These are phyloP conservation scores for Crucihimalaya himalaica DNA, from an alignment of 345 rosid genomes.

Conservation along the genomic window DNA sequence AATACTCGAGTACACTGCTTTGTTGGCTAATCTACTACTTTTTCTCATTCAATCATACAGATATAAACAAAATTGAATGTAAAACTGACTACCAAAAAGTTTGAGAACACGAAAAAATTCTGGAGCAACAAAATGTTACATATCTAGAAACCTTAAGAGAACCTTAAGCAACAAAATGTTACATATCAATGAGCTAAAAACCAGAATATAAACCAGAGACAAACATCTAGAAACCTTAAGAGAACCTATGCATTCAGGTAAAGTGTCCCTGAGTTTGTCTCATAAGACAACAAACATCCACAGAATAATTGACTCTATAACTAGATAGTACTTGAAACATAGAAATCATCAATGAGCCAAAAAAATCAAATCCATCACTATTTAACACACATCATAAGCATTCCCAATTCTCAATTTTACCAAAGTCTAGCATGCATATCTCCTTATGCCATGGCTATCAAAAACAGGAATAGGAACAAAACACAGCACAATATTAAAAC, in stretches of 20 bases:
- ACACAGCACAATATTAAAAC: not conserved
- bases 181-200: not conserved
- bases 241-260: not conserved
- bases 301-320: not conserved
- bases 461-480: slow-evolving; percentile 1
- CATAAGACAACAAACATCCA: not conserved
- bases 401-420: too few relatives aligned
- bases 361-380: not conserved
- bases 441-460: too few relatives aligned
- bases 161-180: too few relatives aligned
- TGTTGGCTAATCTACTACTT: not conserved
- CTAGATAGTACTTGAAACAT: not conserved
- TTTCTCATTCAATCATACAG: not conserved
- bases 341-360: not conserved
- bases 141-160: not conserved
- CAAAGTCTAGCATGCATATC: too few relatives aligned
- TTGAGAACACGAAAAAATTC: not conserved
- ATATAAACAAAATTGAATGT: not conserved
- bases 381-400: not conserved
- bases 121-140: not conserved
- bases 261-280: not conserved
- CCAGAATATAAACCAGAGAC: not conserved
- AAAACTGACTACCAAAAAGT: not conserved
- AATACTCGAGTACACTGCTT: not conserved
- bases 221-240: not conserved